Evolutionary conservation across 768 basidiomycete species (phyloP).

Genomic region (Phylloporus rhodoxanthus): DNA sequence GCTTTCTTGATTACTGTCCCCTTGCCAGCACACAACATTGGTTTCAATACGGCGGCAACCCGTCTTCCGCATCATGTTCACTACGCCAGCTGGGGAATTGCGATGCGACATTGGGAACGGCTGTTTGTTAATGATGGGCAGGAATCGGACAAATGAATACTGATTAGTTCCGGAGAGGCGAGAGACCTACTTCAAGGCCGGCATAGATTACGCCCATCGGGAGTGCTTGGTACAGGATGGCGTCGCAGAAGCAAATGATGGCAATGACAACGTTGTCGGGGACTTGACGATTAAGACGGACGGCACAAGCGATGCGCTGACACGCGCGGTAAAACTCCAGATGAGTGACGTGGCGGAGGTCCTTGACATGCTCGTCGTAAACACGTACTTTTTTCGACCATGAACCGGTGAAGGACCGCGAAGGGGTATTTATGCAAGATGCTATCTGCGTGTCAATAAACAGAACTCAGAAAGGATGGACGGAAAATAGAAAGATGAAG

Average conservation of each 20-base stretch:
- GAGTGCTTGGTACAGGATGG: slow-evolving; percentile 39
- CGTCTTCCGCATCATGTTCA: slow-evolving; percentile 32
- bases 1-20: slow-evolving; percentile 41
- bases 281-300: slow-evolving; percentile 32
- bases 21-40: slow-evolving; percentile 42
- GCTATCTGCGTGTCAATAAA: not conserved
- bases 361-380: slow-evolving; percentile 14
- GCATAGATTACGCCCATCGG: slow-evolving; percentile 29
- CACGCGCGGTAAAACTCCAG: slow-evolving; percentile 42
- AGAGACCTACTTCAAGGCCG: slow-evolving; percentile 9
- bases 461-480: not conserved
- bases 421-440: not conserved
- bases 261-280: slow-evolving; percentile 33
- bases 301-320: slow-evolving; percentile 37
- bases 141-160: not conserved
- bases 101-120: slow-evolving; percentile 36
- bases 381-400: slow-evolving; percentile 29
- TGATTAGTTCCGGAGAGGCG: not conserved
- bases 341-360: slow-evolving; percentile 30
- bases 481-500: not conserved
- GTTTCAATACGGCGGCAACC: slow-evolving; percentile 40
- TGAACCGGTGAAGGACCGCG: not conserved
- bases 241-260: slow-evolving; percentile 35
- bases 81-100: slow-evolving; percentile 31
- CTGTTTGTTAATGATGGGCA: slow-evolving; percentile 7